These are phyloP conservation scores for Spatholobus suberectus DNA, from an alignment of 306 rosid genomes.

Conservation along the genomic window DNA sequence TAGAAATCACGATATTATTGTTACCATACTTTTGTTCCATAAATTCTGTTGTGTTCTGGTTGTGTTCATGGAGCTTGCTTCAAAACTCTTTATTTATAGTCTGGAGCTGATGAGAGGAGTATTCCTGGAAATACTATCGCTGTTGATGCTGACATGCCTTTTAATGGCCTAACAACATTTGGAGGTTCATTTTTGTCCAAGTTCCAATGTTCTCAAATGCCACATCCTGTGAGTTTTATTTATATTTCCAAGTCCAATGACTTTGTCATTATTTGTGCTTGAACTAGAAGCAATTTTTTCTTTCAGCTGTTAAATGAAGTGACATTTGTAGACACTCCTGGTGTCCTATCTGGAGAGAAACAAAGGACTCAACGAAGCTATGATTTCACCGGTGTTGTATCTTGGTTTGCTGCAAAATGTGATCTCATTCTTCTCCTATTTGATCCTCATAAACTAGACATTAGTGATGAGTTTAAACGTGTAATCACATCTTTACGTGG, in stretches of 20 bases:
- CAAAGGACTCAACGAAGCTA: slow-evolving; percentile 95
- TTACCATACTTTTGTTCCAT: background rate
- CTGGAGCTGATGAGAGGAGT: slow-evolving; percentile 97
- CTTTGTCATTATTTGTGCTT: slow-evolving; percentile 12
- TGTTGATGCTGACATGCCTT: slow-evolving; percentile 98
- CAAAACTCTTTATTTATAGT: slow-evolving; percentile 52
- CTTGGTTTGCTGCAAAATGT: slow-evolving; percentile 98
- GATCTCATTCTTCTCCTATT: slow-evolving; percentile 92
- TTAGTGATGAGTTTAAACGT: slow-evolving; percentile 92
- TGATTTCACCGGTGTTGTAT: slow-evolving; percentile 95
- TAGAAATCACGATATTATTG: background rate
- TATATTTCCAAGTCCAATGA: slow-evolving; percentile 1
- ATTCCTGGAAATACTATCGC: slow-evolving; percentile 94
- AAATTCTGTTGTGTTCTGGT: background rate
- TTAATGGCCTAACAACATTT: slow-evolving; percentile 75
- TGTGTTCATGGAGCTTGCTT: background rate
- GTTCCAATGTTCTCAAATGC: slow-evolving; percentile 95
- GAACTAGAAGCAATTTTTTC: slow-evolving; percentile 8
- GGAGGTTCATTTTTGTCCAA: slow-evolving; percentile 93
- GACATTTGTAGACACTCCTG: slow-evolving; percentile 94
- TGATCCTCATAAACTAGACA: slow-evolving; percentile 94
- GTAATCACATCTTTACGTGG: slow-evolving; percentile 85
- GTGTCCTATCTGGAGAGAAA: slow-evolving; percentile 96
- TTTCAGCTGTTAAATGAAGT: slow-evolving; percentile 78
- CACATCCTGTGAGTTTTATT: slow-evolving; percentile 83